These are phyloP conservation scores for Fraxinus ornus DNA, from an alignment of 305 asterid species.

Conservation along the genomic window DNA sequence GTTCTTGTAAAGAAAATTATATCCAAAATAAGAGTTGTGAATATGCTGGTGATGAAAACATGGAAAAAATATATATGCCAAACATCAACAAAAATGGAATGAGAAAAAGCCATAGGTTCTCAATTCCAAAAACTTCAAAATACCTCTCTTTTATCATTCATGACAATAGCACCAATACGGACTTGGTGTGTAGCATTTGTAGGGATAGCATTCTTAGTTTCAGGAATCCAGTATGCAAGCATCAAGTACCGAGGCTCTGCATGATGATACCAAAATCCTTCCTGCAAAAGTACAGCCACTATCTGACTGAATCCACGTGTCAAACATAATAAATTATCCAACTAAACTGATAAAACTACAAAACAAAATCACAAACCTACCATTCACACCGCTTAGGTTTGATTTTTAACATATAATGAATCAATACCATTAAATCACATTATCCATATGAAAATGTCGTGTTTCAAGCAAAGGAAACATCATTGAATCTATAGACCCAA, in stretches of 20 bases:
- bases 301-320: neutral
- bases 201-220: constrained; percentile 54
- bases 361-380: neutral
- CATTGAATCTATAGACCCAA: constrained; percentile 1
- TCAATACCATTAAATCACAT: neutral
- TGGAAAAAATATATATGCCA: neutral
- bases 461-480: neutral
- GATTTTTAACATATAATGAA: constrained; percentile 33
- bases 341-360: neutral
- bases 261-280: constrained; percentile 81
- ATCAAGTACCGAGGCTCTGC: constrained; percentile 78
- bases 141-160: constrained; percentile 79
- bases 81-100: neutral
- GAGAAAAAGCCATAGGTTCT: neutral
- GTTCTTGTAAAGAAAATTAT: neutral
- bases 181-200: constrained; percentile 75
- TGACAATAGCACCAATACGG: constrained; percentile 65
- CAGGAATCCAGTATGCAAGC: constrained; percentile 76
- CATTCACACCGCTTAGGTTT: neutral
- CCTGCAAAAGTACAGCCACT: constrained; percentile 39
- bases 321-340: neutral
- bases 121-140: neutral
- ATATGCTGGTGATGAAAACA: neutral
- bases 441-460: neutral
- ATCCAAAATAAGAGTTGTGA: neutral